Base-by-base conservation (phyloP, 768 basidiomycete genomes). In the Holtermannia corniformis region DNA sequence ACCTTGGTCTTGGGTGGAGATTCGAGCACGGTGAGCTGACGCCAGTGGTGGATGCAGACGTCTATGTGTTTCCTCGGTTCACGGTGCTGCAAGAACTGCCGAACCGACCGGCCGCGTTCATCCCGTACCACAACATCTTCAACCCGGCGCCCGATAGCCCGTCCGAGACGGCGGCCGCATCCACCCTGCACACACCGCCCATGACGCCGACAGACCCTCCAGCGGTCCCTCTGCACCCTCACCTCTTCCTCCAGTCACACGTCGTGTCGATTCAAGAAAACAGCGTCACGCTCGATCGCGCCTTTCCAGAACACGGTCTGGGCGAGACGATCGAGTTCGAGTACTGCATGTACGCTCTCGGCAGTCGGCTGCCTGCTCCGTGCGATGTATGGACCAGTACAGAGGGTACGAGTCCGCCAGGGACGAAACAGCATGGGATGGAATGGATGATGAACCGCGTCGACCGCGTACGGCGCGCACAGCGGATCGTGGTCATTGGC, bases 401-500 rank as follows among this genome's bases (percentile, higher is more conserved):
- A 40, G 48, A 62, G 11, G 20, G 42, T 13, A 50, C 54, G 44
- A 23, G 47, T 14, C 51, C 58, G 1, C 47, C 56, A 21, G 68
- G 72, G 4, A 60, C 56, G 20, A 75, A 75, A 59, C 55, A 49
- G 28, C 55, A 63, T 25, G 73, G 72, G 7, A 49, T 68, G 10
- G 55, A 59, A 26, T 72, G 67, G 58, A 63, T 75, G 62, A 50
- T 66, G 49, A 51, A 61, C 26, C 58, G 65, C 28, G 68, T 65
- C 12, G 56, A 61, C 41, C 56, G 56, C 41, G 58, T 71, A 16
- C 58, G 62, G 56, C 55, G 58, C 22, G 64, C 67, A 3, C 49
- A 65, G 44, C 66, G 62, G 37, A 65, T 75, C 13, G 47, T 74
- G 14, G 60, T 74, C n/a, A 66, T 75, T 44, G 74, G 74, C n/a